Conservation (phyloP, 2,329 filamentous ascomycete genomes). For the Calycina herbarum region DNA sequence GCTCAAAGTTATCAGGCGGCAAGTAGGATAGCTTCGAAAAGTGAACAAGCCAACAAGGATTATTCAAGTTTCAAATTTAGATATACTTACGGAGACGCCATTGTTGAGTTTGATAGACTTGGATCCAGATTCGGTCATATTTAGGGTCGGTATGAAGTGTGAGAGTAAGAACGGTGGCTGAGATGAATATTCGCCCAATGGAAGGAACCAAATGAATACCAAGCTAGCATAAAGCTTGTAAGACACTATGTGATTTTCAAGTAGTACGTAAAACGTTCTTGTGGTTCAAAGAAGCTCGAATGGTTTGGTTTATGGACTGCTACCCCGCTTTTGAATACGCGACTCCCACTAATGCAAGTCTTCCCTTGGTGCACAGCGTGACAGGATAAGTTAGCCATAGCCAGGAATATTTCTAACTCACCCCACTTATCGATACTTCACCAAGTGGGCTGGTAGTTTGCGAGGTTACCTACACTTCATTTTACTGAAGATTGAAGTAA, state of each 20-base stretch:
- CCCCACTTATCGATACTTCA: too few relatives aligned
- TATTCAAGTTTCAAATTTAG: neutral
- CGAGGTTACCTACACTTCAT: too few relatives aligned
- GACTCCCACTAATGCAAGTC: neutral
- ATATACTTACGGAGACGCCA: neutral
- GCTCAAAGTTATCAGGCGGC: neutral
- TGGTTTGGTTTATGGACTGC: neutral
- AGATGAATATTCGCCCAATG: neutral
- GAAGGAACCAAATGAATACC: neutral
- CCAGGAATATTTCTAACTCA: too few relatives aligned
- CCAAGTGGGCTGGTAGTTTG: too few relatives aligned
- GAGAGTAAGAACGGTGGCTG: neutral
- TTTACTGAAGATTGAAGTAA: too few relatives aligned
- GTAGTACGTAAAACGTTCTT: neutral
- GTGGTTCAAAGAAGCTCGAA: neutral
- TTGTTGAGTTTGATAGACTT: neutral
- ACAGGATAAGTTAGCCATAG: too few relatives aligned
- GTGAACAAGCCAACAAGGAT: neutral
- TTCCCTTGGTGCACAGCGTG: too few relatives aligned
- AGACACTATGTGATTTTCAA: neutral
- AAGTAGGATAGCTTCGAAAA: neutral
- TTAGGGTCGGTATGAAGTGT: neutral
- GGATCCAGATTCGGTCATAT: neutral
- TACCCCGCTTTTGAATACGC: slow-evolving; percentile 1
- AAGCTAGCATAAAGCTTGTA: neutral